Conservation (phyloP, 139 green algal species). For the Chlorella sp. region DNA sequence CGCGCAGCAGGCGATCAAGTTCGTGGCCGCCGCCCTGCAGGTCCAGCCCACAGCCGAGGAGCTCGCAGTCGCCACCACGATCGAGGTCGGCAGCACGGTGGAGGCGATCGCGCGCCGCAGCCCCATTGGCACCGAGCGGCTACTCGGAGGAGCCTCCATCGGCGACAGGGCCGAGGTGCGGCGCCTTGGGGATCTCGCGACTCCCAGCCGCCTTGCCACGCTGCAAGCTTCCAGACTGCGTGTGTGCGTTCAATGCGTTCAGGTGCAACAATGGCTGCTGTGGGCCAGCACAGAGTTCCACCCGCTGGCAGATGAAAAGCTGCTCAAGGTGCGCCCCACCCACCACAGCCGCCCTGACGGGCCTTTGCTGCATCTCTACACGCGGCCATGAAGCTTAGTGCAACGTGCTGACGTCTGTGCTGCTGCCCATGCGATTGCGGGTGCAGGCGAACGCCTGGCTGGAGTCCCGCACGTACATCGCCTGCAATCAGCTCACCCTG, state of each 20-base stretch:
- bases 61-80: neutral
- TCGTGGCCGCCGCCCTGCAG: neutral
- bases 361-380: neutral
- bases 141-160: neutral
- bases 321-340: neutral
- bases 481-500: conserved; percentile 22
- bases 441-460: conserved; percentile 32
- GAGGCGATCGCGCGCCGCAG: neutral
- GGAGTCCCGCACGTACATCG: conserved; percentile 28
- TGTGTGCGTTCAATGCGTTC: neutral
- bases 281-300: neutral
- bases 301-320: conserved; percentile 2
- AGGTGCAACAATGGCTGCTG: conserved; percentile 7
- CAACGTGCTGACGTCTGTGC: neutral
- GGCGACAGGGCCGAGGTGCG: neutral
- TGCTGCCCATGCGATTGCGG: neutral
- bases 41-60: neutral
- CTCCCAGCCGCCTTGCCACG: neutral
- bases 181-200: neutral
- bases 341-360: neutral
- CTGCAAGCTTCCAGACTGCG: neutral
- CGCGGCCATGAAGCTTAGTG: neutral
- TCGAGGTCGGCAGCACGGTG: neutral
- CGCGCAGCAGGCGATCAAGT: neutral
- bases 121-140: neutral